Evolutionary conservation across 495 filamentous ascomycete species (phyloP), one percentile per base, ranked within the genome.

Genomic region (Massariosphaeria phaeospora): DNA sequence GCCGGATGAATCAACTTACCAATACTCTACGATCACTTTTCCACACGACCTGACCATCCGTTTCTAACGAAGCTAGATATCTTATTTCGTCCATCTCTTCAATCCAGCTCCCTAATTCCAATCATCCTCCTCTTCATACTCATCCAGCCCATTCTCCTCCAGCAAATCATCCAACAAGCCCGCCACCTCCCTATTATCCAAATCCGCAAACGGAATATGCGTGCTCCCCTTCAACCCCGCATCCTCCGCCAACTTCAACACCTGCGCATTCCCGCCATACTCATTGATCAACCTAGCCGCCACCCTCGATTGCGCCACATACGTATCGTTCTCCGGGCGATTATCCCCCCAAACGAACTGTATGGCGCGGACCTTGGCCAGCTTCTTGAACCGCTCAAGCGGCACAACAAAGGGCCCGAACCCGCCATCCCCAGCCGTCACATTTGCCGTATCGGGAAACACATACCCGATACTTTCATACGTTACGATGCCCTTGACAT

Each of bases 321-420:
- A 65, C 2, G 36, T 36, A 12, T 36, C 69, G 13, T 48, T 64
- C 43, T 75, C 70, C n/a, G 59, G 31, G 15, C 72, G 55, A 47
- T 77, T 70, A 25, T 75, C 74, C 1, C 72, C 73, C 67, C 72
- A 77, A 8, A 77, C 65, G 50, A 73, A 75, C 57, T 77, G 74
- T n/a, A 77, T 67, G 0, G 61, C 68, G 23, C 46, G 55, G 0
- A 75, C 29, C 44, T 62, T 69, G 0, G 73, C 69, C 13, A 77
- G 57, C 59, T 75, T 75, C 62, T 75, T 75, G 65, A 75, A 77
- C 2, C 70, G 65, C 44, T 70, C 69, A 9, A 72, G 60, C 5
- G 73, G 70, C 2, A 77, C 69, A 33, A 62, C 53, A 23, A 65
- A 66, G 18, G 64, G 73, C 17, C 64, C 73, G 51, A 69, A 73